Conservation (phyloP, 257 asterid species). For the Capsicum pubescens region DNA sequence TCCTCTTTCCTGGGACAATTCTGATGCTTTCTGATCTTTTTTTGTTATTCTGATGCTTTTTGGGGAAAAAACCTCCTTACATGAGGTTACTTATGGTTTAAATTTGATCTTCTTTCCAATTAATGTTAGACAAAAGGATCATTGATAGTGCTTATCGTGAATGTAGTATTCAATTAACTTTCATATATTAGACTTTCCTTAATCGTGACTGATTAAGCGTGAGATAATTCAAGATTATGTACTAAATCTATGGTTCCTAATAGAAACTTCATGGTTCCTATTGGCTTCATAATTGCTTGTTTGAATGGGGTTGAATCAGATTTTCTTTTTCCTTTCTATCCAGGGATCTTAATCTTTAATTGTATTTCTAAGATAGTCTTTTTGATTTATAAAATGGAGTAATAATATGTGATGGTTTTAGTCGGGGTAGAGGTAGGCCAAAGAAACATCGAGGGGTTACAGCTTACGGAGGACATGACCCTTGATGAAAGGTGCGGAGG, state of each 20-base stretch:
- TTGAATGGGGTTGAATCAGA: constrained; percentile 1
- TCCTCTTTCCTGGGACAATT: not conserved
- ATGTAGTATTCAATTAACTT: constrained; percentile 3
- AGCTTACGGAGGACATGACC: too few species aligned
- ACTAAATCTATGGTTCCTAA: not conserved
- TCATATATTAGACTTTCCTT: not conserved
- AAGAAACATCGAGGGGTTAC: too few species aligned
- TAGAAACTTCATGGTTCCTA: not conserved
- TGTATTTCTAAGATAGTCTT: not conserved
- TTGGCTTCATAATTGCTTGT: not conserved
- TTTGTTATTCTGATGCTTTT: not conserved
- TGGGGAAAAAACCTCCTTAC: not conserved
- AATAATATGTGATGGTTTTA: not conserved
- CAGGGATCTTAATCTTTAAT: not conserved
- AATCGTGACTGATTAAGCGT: not conserved
- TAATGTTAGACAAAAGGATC: not conserved
- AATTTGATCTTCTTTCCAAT: not conserved
- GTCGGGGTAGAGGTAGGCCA: too few species aligned
- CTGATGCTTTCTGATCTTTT: constrained; percentile 8
- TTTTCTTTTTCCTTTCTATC: not conserved
- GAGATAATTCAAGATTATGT: not conserved
- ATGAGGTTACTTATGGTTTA: not conserved
- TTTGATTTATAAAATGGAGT: not conserved
- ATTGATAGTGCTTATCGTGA: not conserved
- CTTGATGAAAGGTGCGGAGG: too few species aligned